Evolutionary conservation across 2,329 filamentous ascomycete genomes (phyloP), one percentile per base, ranked within the genome.

Genomic region (Rutstroemia sp.): DNA sequence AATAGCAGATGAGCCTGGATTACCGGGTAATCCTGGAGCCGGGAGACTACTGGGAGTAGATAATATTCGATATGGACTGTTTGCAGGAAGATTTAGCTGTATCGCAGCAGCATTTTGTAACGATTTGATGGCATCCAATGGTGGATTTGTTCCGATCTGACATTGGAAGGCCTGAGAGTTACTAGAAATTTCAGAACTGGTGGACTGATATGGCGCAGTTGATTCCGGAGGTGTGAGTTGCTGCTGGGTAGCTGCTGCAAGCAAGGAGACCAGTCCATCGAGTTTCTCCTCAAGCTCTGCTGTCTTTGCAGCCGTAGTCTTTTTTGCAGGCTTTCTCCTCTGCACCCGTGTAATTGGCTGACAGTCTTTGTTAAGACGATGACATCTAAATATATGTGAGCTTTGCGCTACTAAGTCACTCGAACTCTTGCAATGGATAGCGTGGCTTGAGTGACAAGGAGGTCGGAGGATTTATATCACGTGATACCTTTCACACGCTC

Each of bases 281-380:
- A 61, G 58, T 34, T 60, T 61, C 45, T 59, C 47, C 45, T 61
- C 60, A 10, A 61, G 56, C 23, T 57, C 57, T 41, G 60, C 60
- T 9, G 60, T 59, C 39, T 59, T 61, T 8, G 49, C n/a, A 27
- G 56, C 54, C 49, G 53, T 37, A 25, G 48, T 55, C 49, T 55
- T 61, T 12, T 37, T 46, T 19, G 23, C 48, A 12, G 48, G 48
- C 50, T 53, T 61, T 23, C 54, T 56, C 16, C 54, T 57, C n/a
- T 55, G 49, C 17, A 47, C 48, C 30, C 48, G 55, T 30, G 44
- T 38, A 19, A 54, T 51, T n/a, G 58, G 58, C 19, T 59, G 56
- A 14, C 60, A 61, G 38, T 53, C 51, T 21, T 61, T 61, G 16
- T 47, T 41, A 3, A 60, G 34, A 45, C 60, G 54, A 37, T 57